Evolutionary conservation across 2,329 filamentous ascomycete species (phyloP), one percentile per base, ranked within the genome.

Genomic region (Lasiodiplodia sp.): DNA sequence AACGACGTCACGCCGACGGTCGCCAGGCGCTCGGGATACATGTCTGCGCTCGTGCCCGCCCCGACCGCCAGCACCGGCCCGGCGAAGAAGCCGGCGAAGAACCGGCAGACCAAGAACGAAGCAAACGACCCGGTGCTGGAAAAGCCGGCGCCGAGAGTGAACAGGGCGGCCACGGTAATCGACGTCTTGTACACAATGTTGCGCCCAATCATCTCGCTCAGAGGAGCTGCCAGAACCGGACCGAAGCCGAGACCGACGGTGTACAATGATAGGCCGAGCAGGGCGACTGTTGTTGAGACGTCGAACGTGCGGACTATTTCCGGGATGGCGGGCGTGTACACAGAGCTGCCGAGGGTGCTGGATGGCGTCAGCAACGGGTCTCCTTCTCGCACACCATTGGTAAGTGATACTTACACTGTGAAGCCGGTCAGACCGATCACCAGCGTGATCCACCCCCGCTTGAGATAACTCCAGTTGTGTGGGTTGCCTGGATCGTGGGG

Each of bases 71-170:
- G 73, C 1, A 79, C 77, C 84, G 72, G 92, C 86, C 52, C 90
- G 34, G 90, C 91, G 71, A 91, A 91, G 76, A 91, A 76, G 0
- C 92, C 91, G 60, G 92, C 92, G 73, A 94, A 92, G 81, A 95
- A 89, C 2, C 89, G 81, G 31, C 87, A 79, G 10, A 89, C 76
- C 60, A 84, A 82, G 2, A 91, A 72, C 0, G 80, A 82, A 0
- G 78, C 84, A 18, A 90, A 85, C 5, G 28, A 28, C 28, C 28
- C 4, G 38, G 76, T 83, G 25, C 83, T 79, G 0, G 84, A 82
- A 40, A 87, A 82, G 0, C 84, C 87, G 0, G 84, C 82, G 2
- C 87, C 88, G 0, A 89, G 73, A 0, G 84, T 85, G 73, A 90
- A 91, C 0, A 89, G 73, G 2, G 83, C 82, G 3, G 85, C 86